Percentiles rank a stretch among this genome's conserved stretches.
Conservation (phyloP, 169 alveolate species). For the Plasmodium coatneyi region DNA sequence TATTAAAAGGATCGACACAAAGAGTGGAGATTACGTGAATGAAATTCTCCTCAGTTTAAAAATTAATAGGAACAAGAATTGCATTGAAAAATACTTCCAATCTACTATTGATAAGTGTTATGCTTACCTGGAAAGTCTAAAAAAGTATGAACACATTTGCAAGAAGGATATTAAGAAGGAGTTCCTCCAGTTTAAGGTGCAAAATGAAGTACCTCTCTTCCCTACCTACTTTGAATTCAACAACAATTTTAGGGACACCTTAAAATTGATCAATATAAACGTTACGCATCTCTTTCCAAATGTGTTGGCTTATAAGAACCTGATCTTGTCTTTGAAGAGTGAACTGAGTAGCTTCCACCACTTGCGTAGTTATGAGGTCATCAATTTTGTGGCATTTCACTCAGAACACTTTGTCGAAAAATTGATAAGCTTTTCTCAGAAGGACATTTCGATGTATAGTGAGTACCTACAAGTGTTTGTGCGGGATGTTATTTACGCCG, state of each 20-base stretch:
- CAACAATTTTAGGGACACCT: constrained; percentile 53
- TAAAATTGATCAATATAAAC: constrained; percentile 50
- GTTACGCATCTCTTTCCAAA: constrained; percentile 55
- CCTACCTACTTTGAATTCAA: constrained; percentile 71
- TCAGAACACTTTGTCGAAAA: constrained; percentile 38
- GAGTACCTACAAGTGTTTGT: constrained; percentile 57
- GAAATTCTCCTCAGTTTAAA: constrained; percentile 46
- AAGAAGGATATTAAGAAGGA: constrained; percentile 55
- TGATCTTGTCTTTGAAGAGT: constrained; percentile 33
- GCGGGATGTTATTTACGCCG: constrained; percentile 43
- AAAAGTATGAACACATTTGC: constrained; percentile 46
- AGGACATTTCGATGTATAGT: constrained; percentile 41
- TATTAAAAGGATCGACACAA: constrained; percentile 63
- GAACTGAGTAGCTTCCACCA: constrained; percentile 25
- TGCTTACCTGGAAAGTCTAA: constrained; percentile 26
- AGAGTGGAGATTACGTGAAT: constrained; percentile 65
- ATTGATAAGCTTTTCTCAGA: constrained; percentile 28
- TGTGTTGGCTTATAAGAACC: constrained; percentile 26
- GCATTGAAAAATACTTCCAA: constrained; percentile 32
- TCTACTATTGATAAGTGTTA: constrained; percentile 31
- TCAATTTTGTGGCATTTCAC: constrained; percentile 50
- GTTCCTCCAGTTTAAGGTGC: constrained; percentile 22
- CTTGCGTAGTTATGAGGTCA: constrained; percentile 33
- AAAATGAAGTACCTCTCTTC: constrained; percentile 40
- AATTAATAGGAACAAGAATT: constrained; percentile 33